Conservation (phyloP, 2,329 filamentous ascomycete genomes). For the Sporothrix globosa region DNA sequence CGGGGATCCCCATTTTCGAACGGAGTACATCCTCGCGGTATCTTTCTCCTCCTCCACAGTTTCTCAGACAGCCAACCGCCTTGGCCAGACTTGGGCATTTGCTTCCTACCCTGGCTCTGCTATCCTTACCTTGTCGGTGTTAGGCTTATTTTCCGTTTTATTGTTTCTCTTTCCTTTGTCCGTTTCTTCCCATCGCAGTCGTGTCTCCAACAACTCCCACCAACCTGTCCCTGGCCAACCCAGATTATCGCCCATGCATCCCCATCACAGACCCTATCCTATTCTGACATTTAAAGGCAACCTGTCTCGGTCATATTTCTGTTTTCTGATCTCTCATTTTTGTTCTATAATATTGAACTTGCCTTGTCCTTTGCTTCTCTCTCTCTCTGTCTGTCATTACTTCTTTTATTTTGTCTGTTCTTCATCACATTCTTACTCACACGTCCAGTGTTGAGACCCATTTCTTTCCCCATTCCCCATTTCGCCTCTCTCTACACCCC, state of each 20-base stretch:
- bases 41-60: background rate
- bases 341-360: no score
- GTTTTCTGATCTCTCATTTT: no score
- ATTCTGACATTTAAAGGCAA: slow-evolving; percentile 12
- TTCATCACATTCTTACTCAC: background rate
- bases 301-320: background rate
- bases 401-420: background rate
- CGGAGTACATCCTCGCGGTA: background rate
- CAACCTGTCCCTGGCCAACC: background rate
- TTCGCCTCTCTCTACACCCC: background rate
- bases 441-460: background rate
- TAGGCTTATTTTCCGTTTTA: background rate
- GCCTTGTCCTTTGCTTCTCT: background rate
- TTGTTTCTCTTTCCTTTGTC: slow-evolving; percentile 4
- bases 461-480: background rate
- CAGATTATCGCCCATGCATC: background rate
- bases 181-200: background rate
- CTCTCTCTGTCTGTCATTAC: background rate
- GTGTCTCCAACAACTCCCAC: background rate
- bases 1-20: background rate
- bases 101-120: slow-evolving; percentile 3
- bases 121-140: background rate
- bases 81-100: slow-evolving; percentile 5
- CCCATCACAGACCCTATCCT: background rate
- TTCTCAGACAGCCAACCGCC: slow-evolving; percentile 14